These are phyloP conservation scores for Didymella exigua DNA, from an alignment of 2,329 filamentous ascomycete genomes.

Conservation along the genomic window DNA sequence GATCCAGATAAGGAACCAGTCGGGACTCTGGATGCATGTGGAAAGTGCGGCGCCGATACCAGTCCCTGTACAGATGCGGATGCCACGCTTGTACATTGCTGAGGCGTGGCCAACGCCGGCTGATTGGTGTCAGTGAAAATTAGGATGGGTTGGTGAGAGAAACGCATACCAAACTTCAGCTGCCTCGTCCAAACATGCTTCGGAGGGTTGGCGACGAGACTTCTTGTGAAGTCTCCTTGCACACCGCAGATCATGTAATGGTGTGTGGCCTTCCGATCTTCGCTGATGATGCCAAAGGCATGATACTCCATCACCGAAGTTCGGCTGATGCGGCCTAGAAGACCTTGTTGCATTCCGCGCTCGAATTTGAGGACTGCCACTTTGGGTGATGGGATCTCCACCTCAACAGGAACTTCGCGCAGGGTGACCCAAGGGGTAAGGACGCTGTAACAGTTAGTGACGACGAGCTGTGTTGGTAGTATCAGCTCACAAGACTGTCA, in stretches of 20 bases:
- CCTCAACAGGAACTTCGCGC: constrained; percentile 42
- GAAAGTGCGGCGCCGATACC: constrained; percentile 45
- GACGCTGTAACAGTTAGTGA: constrained; percentile 28
- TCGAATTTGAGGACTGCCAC: constrained; percentile 43
- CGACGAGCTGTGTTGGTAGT: neutral
- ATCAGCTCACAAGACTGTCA: constrained; percentile 43
- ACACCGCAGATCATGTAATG: constrained; percentile 48
- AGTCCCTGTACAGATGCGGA: constrained; percentile 45
- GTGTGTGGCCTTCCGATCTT: constrained; percentile 34
- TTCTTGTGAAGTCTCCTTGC: constrained; percentile 45
- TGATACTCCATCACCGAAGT: constrained; percentile 48
- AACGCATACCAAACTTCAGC: constrained; percentile 42
- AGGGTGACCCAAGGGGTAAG: constrained; percentile 46
- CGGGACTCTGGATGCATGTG: constrained; percentile 43
- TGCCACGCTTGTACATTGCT: constrained; percentile 45
- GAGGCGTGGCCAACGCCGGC: constrained; percentile 45
- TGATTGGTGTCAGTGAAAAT: constrained; percentile 23
- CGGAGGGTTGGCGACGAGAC: constrained; percentile 41
- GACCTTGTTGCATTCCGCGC: constrained; percentile 46
- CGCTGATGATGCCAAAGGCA: constrained; percentile 46
- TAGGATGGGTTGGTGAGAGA: neutral
- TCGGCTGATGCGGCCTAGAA: constrained; percentile 43
- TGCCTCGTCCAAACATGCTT: constrained; percentile 44
- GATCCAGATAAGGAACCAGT: constrained; percentile 48
- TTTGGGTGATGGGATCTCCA: constrained; percentile 45